Evolutionary conservation across 345 rosid genomes (phyloP), one percentile per base, ranked within the genome.

Genomic region (Draba incana): DNA sequence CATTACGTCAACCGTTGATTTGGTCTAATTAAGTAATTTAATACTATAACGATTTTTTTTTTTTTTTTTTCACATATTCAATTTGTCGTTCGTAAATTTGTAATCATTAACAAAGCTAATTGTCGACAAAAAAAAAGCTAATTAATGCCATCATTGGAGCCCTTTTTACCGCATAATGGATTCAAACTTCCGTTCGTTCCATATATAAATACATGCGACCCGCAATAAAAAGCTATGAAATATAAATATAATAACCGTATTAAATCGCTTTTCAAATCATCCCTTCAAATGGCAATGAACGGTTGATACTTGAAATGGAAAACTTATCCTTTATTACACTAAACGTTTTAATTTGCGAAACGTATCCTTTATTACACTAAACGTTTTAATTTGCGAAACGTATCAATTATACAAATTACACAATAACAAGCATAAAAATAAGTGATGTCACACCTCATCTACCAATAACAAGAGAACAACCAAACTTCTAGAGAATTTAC

Each of bases 1-100:
- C 51, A 6, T 28, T 30, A 57, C 54, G 24, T 65, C 42, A 31
- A 33, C 71, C 33, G 11, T 72, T 72, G 77, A 65, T 57, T 65
- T 72, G 54, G 66, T 64, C 66, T 10, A 56, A 39, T n/a, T n/a
- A 20, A 35, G 37, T 57, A 57, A 20, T 16, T 37, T 5, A 10
- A 37, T 4, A n/a, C n/a, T n/a, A 10, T 33, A 45, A 16, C 5
- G 35, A 20, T 20, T 20, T 20, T 20, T 20, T 20, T 20, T 20
- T 0, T 20, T 20, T 20, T 20, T 20, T 20, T 20, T 20, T 20
- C 20, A 20, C 20, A 20, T 20, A 20, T 20, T 20, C 20, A 20
- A 20, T 20, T 20, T 20, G 20, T 20, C 20, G 20, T 20, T 20
- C 20, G 20, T 20, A 20, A 20, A 20, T 20, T 20, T 20, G 20